Conservation (phyloP, 352 stramenopile species). For the Phytophthora palmivora region DNA sequence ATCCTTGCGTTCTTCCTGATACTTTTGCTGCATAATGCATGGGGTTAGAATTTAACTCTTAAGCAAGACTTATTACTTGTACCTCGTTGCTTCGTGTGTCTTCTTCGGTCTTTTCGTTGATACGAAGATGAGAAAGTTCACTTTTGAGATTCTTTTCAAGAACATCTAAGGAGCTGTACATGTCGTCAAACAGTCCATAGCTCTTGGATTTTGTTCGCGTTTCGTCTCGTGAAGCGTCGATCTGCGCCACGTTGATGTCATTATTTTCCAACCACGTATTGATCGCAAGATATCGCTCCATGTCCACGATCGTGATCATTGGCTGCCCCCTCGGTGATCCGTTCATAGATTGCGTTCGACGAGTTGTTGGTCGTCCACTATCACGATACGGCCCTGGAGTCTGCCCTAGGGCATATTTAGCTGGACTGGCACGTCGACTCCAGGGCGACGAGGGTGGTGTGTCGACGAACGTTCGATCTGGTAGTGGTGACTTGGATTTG, state of each 20-base stretch:
- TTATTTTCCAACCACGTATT: slow-evolving; percentile 51
- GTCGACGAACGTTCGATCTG: slow-evolving; percentile 24
- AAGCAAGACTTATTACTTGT: neutral
- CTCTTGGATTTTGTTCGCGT: slow-evolving; percentile 9
- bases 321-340: slow-evolving; percentile 14
- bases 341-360: slow-evolving; percentile 13
- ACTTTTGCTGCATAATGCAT: slow-evolving; percentile 8
- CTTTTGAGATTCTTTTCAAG: slow-evolving; percentile 46
- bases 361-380: slow-evolving; percentile 12
- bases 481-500: slow-evolving; percentile 25
- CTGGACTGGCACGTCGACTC: slow-evolving; percentile 7
- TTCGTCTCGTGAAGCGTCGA: slow-evolving; percentile 5
- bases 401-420: slow-evolving; percentile 21
- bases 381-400: slow-evolving; percentile 11
- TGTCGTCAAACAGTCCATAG: slow-evolving; percentile 49
- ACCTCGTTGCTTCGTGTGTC: slow-evolving; percentile 17
- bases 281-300: slow-evolving; percentile 58
- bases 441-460: slow-evolving; percentile 29
- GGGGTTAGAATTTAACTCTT: neutral
- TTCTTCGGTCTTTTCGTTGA: neutral
- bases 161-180: slow-evolving; percentile 52
- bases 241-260: slow-evolving; percentile 42
- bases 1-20: neutral
- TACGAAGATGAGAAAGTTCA: slow-evolving; percentile 40
- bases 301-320: slow-evolving; percentile 41